Evolutionary conservation across 495 filamentous ascomycete species (phyloP).

Genomic region (Hyphodiscus hymeniophilus): DNA sequence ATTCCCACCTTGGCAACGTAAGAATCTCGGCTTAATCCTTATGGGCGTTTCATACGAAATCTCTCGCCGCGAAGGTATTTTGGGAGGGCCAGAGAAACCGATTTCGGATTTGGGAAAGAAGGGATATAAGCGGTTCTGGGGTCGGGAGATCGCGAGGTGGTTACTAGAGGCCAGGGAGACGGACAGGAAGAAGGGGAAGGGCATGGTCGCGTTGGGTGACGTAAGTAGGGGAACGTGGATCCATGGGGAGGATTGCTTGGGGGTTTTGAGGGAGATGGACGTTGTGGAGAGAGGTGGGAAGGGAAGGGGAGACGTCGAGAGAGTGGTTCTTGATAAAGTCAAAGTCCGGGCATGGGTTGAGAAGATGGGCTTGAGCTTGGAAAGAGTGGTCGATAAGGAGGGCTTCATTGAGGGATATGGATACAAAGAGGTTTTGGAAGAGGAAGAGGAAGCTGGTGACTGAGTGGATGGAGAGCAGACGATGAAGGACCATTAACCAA

Average conservation of each 20-base stretch:
- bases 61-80: slow-evolving; percentile 70
- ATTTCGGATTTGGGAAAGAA: slow-evolving; percentile 73
- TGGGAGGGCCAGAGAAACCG: slow-evolving; percentile 91
- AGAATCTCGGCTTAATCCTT: slow-evolving; percentile 77
- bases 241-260: slow-evolving; percentile 70
- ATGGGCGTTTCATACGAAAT: slow-evolving; percentile 94
- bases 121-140: slow-evolving; percentile 80
- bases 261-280: slow-evolving; percentile 69
- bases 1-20: slow-evolving; percentile 91
- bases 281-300: slow-evolving; percentile 46
- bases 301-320: slow-evolving; percentile 29
- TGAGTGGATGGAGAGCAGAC: neutral
- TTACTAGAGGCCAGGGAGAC: slow-evolving; percentile 32
- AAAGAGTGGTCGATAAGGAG: slow-evolving; percentile 42
- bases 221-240: slow-evolving; percentile 63
- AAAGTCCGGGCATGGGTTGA: slow-evolving; percentile 46
- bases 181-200: slow-evolving; percentile 33
- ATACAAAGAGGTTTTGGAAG: slow-evolving; percentile 18
- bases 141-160: slow-evolving; percentile 64
- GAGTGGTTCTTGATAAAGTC: slow-evolving; percentile 45
- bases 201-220: slow-evolving; percentile 30
- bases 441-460: slow-evolving; percentile 25
- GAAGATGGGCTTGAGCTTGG: slow-evolving; percentile 35
- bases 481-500: neutral
- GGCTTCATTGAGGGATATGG: slow-evolving; percentile 49